Evolutionary conservation across 2,329 filamentous ascomycete genomes (phyloP), one percentile per base, ranked within the genome.

Genomic region (Scleromitrula shiraiana): DNA sequence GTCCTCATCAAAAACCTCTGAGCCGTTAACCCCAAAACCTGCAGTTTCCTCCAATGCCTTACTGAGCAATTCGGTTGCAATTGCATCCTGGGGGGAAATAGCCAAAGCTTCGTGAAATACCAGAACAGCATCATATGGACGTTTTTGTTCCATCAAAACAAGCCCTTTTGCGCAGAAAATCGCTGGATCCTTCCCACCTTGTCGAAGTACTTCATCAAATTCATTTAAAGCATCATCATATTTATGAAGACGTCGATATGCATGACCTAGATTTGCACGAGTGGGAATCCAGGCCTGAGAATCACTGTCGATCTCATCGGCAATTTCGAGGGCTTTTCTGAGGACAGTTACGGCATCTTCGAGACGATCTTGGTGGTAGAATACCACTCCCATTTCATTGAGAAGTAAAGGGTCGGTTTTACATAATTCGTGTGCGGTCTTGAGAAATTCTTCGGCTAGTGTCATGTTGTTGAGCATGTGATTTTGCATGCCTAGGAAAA

Each of bases 401-500:
- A 98, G 74, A 4, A 98, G 78, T 5, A 97, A 70, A 0, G 93
- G 93, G 59, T 98, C 93, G 1, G 82, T 85, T 59, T 82, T 80
- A 70, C 88, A 94, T 10, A 94, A 74, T 0, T 78, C 75, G 64
- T 93, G 94, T 0, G 93, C 90, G 3, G 88, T 89, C 60, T 88
- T 89, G 37, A 97, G 77, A 64, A 97, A 98, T 65, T 98, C 93
- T 55, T 94, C 86, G 0, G 94, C 93, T 14, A 97, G 76, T 0
- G 82, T 83, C 78, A 97, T 87, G 60, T 98, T 97, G 67, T 95
- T 95, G 51, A 98, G 76, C 15, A 91, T 88, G 40, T 97, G 83
- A 67, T 98, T 94, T 65, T 98, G 94, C 93, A 98, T 98, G 6
- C 94, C 93, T 22, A 98, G 71, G 65, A 97, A 98, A 2, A 98